Conservation (phyloP, 257 asterid genomes). For the Cruciata laevipes region DNA sequence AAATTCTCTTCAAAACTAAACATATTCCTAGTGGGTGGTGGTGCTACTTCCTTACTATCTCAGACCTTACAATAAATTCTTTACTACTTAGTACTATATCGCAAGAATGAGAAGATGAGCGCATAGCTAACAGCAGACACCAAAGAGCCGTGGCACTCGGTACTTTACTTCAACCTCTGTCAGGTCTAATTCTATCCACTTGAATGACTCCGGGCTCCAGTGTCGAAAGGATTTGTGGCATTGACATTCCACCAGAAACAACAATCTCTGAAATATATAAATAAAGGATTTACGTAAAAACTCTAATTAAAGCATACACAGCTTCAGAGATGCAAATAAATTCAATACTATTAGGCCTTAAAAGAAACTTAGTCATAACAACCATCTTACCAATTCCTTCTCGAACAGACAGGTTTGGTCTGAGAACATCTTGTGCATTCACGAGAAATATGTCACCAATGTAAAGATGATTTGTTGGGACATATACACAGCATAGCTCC, state of each 20-base stretch:
- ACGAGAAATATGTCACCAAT: constrained; percentile 48
- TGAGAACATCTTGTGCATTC: constrained; percentile 39
- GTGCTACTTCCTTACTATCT: constrained; percentile 15
- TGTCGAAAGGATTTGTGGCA: constrained; percentile 41
- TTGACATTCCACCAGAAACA: constrained; percentile 53
- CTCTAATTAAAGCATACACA: not conserved
- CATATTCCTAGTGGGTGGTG: constrained; percentile 20
- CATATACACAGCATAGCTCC: constrained; percentile 46
- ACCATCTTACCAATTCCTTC: constrained; percentile 44
- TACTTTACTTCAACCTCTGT: constrained; percentile 17
- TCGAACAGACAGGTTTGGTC: constrained; percentile 49
- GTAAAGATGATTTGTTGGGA: constrained; percentile 50
- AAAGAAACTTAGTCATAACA: not conserved
- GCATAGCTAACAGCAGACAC: constrained; percentile 1
- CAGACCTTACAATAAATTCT: constrained; percentile 13
- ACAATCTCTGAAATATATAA: constrained; percentile 38
- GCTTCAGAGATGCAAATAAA: not conserved
- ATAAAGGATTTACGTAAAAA: constrained; percentile 5
- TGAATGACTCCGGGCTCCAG: constrained; percentile 26
- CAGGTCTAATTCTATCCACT: constrained; percentile 30
- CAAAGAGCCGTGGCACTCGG: not conserved
- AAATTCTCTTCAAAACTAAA: constrained; percentile 7
- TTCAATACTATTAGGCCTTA: not conserved
- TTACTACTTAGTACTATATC: not conserved
- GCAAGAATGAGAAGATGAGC: constrained; percentile 4